phyloP scores from a whole-genome alignment of 169 alveolate genomes.

The Miamiensis avidus region DNA sequence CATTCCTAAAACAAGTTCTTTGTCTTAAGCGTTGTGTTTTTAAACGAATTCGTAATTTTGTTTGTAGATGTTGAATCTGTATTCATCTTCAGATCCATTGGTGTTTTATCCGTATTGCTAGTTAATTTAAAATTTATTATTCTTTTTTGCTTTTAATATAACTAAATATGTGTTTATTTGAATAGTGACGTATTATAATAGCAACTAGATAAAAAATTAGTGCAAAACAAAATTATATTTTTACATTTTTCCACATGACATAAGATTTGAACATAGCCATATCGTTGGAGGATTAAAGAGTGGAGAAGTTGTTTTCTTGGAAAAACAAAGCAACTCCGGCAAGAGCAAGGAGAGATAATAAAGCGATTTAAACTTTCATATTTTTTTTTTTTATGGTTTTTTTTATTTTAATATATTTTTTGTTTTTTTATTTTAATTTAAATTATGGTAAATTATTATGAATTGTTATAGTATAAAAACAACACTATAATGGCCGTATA shows the following conservation, averaged over 20 bases:
- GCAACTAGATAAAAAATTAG: too few relatives aligned
- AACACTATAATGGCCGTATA: too few relatives aligned
- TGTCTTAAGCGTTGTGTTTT: constrained; percentile 33
- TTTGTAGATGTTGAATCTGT: constrained; percentile 55
- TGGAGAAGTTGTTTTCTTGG: neutral
- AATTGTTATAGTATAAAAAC: too few relatives aligned
- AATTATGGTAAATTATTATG: too few relatives aligned
- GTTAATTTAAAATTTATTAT: too few relatives aligned
- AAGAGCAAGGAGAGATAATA: constrained; percentile 2
- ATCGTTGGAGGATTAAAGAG: neutral
- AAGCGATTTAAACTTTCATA: neutral
- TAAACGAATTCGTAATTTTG: constrained; percentile 38
- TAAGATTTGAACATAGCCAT: too few relatives aligned
- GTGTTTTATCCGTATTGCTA: too few relatives aligned
- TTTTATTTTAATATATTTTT: neutral
- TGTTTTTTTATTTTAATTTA: too few relatives aligned
- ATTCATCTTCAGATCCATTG: constrained; percentile 49
- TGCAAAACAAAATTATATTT: too few relatives aligned
- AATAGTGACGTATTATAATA: too few relatives aligned
- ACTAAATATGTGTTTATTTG: too few relatives aligned
- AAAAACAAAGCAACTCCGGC: neutral
- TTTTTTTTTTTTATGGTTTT: neutral
- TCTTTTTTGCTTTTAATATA: too few relatives aligned
- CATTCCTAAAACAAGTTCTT: constrained; percentile 42
- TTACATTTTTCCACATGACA: neutral